Evolutionary conservation across 352 stramenopile genomes (phyloP).

Genomic region (Pythium pyrilobum): DNA sequence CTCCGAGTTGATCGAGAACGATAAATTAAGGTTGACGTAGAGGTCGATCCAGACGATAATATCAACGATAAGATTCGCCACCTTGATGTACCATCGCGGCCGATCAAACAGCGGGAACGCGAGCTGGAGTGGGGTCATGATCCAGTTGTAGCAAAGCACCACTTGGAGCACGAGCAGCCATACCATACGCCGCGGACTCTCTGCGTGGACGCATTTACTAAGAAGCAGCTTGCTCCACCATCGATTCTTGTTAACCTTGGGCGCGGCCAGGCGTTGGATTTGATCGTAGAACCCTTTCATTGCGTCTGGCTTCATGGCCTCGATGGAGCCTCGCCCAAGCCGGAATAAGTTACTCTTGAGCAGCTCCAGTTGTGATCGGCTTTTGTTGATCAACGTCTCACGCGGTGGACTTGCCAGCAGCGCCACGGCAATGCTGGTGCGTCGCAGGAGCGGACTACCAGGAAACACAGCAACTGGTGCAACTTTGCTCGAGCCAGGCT

Average conservation of each 20-base stretch:
- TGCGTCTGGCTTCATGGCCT: slow-evolving; percentile 24
- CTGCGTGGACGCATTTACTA: slow-evolving; percentile 28
- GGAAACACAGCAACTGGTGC: not conserved
- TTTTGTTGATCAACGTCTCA: not conserved
- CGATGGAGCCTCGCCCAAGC: slow-evolving; percentile 10
- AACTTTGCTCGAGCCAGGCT: not conserved
- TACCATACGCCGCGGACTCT: slow-evolving; percentile 34
- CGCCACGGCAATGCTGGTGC: not conserved
- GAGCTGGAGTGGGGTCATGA: slow-evolving; percentile 40
- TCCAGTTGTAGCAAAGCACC: slow-evolving; percentile 49
- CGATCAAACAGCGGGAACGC: slow-evolving; percentile 33
- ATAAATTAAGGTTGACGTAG: slow-evolving; percentile 44
- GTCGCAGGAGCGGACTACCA: not conserved
- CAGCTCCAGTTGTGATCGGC: slow-evolving; percentile 10
- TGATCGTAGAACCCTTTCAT: slow-evolving; percentile 59
- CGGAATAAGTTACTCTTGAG: slow-evolving; percentile 9
- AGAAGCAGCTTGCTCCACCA: slow-evolving; percentile 39
- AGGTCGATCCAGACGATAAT: slow-evolving; percentile 39
- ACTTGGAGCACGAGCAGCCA: slow-evolving; percentile 42
- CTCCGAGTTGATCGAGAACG: slow-evolving; percentile 41
- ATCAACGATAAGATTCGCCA: slow-evolving; percentile 29
- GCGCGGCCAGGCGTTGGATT: slow-evolving; percentile 23
- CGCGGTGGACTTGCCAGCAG: not conserved
- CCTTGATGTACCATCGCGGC: slow-evolving; percentile 25
- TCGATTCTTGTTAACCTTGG: slow-evolving; percentile 1